A percentile compares a stretch with the other conserved stretches of the same genome.
phyloP scores from a whole-genome alignment of 2,329 filamentous ascomycete genomes.

The Phyllosticta citribraziliensis region DNA sequence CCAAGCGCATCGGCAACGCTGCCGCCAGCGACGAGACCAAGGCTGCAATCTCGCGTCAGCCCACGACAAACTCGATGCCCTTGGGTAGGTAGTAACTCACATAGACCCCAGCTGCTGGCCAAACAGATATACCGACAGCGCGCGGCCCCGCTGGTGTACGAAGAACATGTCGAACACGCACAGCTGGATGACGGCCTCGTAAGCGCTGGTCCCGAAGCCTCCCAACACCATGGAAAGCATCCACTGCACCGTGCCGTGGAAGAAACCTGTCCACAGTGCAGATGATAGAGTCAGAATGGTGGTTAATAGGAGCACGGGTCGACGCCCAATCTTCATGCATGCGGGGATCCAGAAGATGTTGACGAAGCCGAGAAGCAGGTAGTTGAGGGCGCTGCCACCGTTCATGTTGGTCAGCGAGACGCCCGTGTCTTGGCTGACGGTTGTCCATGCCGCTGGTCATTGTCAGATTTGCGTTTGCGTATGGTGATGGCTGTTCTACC shows the following conservation, averaged over 20 bases:
- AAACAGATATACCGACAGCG: conserved; percentile 30
- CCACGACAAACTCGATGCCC: no score
- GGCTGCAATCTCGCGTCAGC: background rate
- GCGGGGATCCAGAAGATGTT: conserved; percentile 34
- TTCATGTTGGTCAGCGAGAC: conserved; percentile 33
- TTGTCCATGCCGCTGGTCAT: conserved; percentile 28
- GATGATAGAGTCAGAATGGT: conserved; percentile 22
- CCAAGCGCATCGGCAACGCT: conserved; percentile 26
- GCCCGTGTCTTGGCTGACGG: conserved; percentile 29
- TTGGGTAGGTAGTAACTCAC: background rate
- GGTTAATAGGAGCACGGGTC: conserved; percentile 28
- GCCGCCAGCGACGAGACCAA: conserved; percentile 29
- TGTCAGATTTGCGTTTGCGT: background rate
- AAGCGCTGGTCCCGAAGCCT: conserved; percentile 28
- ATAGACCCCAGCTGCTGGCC: conserved; percentile 32
- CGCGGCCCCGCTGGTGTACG: conserved; percentile 28
- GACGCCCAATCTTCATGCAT: conserved; percentile 30
- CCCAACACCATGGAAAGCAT: conserved; percentile 22
- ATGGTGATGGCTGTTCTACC: background rate
- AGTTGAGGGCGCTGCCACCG: conserved; percentile 32
- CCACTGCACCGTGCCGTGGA: conserved; percentile 22
- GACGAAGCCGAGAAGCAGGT: conserved; percentile 31
- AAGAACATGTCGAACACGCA: conserved; percentile 34
- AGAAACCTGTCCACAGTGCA: conserved; percentile 24
- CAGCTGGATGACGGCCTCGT: conserved; percentile 31